Evolutionary conservation across 2,329 filamentous ascomycete species (phyloP).

Genomic region (Colletotrichum costaricense): DNA sequence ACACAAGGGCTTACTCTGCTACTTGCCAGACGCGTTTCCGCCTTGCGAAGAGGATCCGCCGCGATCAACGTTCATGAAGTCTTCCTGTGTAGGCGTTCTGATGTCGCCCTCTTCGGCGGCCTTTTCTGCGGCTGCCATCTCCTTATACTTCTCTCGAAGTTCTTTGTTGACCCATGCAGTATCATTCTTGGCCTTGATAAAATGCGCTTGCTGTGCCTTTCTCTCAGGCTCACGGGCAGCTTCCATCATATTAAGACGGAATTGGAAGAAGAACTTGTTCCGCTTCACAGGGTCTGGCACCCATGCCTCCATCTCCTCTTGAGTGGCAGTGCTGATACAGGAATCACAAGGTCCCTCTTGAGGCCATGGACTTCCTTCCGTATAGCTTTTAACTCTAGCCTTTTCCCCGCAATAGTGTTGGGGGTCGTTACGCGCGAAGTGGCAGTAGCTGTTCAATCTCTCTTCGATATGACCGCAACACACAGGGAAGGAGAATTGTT

Average conservation of each 20-base stretch:
- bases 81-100: neutral
- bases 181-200: too few species aligned
- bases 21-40: neutral
- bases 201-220: too few species aligned
- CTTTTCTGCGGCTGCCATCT: too few species aligned
- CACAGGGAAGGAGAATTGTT: constrained; percentile 71
- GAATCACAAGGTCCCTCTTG: constrained; percentile 64
- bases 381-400: constrained; percentile 72
- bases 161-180: too few species aligned
- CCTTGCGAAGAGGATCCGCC: neutral
- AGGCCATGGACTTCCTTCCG: constrained; percentile 61
- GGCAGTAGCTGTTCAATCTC: constrained; percentile 63
- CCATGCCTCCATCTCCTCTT: too few species aligned
- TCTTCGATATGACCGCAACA: too few species aligned
- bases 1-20: neutral
- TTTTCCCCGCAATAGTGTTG: constrained; percentile 68
- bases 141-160: too few species aligned
- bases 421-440: constrained; percentile 79
- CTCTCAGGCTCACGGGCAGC: too few species aligned
- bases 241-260: too few species aligned
- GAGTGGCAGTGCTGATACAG: constrained; percentile 45
- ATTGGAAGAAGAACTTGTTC: too few species aligned
- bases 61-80: neutral
- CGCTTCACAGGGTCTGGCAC: too few species aligned
- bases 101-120: too few species aligned